These are phyloP conservation scores for Microsporum audouinii DNA, from an alignment of 2,329 filamentous ascomycete species.

Conservation along the genomic window DNA sequence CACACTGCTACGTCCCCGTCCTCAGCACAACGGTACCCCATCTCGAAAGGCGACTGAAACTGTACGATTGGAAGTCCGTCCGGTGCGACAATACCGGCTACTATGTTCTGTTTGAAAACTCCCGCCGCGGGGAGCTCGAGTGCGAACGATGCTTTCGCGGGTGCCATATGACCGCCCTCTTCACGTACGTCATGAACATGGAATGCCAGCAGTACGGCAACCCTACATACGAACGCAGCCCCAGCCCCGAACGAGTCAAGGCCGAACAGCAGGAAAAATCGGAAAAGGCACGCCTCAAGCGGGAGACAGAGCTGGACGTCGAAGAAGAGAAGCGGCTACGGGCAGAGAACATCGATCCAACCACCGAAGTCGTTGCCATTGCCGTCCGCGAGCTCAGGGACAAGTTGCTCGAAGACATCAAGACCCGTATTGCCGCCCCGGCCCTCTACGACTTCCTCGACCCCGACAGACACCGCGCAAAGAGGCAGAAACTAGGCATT, in stretches of 20 bases:
- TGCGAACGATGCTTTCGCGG: conserved; percentile 67
- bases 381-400: conserved; percentile 71
- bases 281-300: conserved; percentile 54
- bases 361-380: conserved; percentile 66
- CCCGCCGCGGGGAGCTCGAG: conserved; percentile 62
- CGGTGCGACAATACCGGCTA: conserved; percentile 78
- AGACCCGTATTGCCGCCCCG: conserved; percentile 72
- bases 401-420: conserved; percentile 79
- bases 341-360: conserved; percentile 83
- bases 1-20: conserved; percentile 76
- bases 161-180: conserved; percentile 72
- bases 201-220: conserved; percentile 62
- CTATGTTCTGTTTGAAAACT: conserved; percentile 81
- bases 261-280: conserved; percentile 47
- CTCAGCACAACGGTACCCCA: conserved; percentile 76
- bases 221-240: conserved; percentile 47
- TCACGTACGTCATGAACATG: conserved; percentile 90
- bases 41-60: conserved; percentile 77
- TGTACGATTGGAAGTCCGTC: conserved; percentile 69
- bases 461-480: conserved; percentile 66
- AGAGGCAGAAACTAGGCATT: conserved; percentile 67
- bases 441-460: conserved; percentile 71
- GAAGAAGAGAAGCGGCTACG: conserved; percentile 84
- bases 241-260: conserved; percentile 34
- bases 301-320: conserved; percentile 67